Conservation (phyloP, 768 basidiomycete species). For the Podaxis sp. region DNA sequence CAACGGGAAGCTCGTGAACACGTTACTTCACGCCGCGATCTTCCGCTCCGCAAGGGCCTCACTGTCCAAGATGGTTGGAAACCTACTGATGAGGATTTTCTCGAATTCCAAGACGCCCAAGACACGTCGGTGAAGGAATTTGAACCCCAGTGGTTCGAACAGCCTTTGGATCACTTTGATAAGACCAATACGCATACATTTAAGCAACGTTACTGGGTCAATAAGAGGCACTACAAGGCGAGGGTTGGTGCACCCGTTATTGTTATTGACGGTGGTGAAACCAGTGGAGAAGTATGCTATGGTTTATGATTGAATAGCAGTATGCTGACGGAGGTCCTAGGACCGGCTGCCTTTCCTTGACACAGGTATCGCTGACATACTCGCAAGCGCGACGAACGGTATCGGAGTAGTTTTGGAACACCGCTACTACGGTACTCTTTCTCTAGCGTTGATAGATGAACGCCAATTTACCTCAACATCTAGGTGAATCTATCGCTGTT, state of each 20-base stretch:
- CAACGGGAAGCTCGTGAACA: constrained; percentile 18
- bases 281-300: constrained; percentile 64
- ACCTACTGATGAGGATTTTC: constrained; percentile 13
- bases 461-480: neutral
- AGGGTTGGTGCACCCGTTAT: constrained; percentile 78
- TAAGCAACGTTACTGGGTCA: constrained; percentile 91
- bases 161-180: constrained; percentile 83
- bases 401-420: constrained; percentile 91
- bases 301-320: neutral
- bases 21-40: constrained; percentile 14
- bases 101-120: neutral
- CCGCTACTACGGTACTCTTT: constrained; percentile 72
- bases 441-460: neutral
- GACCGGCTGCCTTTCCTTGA: constrained; percentile 58
- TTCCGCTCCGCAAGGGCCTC: constrained; percentile 15
- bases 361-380: constrained; percentile 82
- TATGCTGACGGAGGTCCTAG: constrained; percentile 18
- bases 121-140: constrained; percentile 31
- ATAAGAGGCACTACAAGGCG: constrained; percentile 71
- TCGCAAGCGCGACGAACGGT: constrained; percentile 81
- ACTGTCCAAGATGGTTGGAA: constrained; percentile 17
- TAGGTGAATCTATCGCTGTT: constrained; percentile 16
- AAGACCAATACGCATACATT: constrained; percentile 56
- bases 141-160: constrained; percentile 66
- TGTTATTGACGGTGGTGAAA: constrained; percentile 92